Conservation (phyloP, 1,284 basidiomycete species). For the Rhodotorula sp. region DNA sequence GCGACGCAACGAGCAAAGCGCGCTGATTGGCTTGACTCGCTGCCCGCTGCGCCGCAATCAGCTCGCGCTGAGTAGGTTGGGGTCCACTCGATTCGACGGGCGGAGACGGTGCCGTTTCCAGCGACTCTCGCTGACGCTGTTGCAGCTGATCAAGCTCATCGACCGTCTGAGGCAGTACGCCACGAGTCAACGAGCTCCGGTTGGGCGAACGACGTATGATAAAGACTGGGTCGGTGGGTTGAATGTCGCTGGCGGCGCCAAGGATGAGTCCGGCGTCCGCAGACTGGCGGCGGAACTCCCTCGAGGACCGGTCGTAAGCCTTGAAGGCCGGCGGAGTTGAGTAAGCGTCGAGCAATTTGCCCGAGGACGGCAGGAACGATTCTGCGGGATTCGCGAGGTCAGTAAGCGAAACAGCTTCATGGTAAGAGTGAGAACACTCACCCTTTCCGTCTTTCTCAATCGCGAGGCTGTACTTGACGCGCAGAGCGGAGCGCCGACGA, state of each 20-base stretch:
- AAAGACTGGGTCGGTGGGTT: conserved; percentile 80
- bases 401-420: background rate
- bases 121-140: conserved; percentile 3
- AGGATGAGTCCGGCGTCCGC: conserved; percentile 73
- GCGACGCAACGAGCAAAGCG: conserved; percentile 76
- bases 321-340: conserved; percentile 69
- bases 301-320: conserved; percentile 60
- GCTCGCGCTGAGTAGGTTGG: conserved; percentile 61
- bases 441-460: conserved; percentile 56
- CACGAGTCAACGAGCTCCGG: conserved; percentile 8
- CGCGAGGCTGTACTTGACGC: conserved; percentile 76
- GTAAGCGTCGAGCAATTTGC: conserved; percentile 80
- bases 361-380: conserved; percentile 68
- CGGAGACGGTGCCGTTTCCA: background rate
- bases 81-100: background rate
- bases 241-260: conserved; percentile 70
- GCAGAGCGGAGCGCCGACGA: conserved; percentile 70
- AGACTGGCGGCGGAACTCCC: conserved; percentile 76
- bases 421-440: conserved; percentile 45
- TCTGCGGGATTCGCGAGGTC: conserved; percentile 55
- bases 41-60: conserved; percentile 87
- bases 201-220: conserved; percentile 56
- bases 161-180: conserved; percentile 32
- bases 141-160: conserved; percentile 39
- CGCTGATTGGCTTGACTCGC: conserved; percentile 78